Base-by-base conservation (phyloP, 257 asterid genomes). In the Fraxinus quadrangulata region DNA sequence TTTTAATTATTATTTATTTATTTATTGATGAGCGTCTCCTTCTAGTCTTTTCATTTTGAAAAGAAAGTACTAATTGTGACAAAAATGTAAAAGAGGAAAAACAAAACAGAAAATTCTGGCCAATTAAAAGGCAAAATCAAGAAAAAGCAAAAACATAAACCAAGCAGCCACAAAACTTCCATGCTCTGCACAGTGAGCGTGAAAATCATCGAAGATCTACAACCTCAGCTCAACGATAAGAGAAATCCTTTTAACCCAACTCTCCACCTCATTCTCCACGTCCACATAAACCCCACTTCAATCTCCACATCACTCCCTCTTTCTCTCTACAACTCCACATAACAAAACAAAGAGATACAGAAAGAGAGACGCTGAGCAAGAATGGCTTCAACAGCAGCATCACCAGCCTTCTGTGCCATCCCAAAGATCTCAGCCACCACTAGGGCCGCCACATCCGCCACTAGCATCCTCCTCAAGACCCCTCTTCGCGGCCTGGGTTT, bases 171-270 rank as follows among this genome's bases (percentile, higher is more conserved):
- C 19, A 63, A 12, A 8, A 23, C 69, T 3, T 23, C 69, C 69
- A 63, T 63, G 36, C 3, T 61, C 2, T 67, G 23, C 26, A 76
- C 13, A 33, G 67, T 11, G 59, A 54, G 73, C 72, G 30, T 75
- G 82, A 80, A 77, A 85, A 82, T 66, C 79, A 81, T 82, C 71
- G 85, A 79, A 61, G 59, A 75, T 80, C 81, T 79, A 74, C 71
- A 81, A 85, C 90, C 90, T 77, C 89, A 75, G 75, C 81, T 72
- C 81, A 73, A 77, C 80, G 90, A 87, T 87, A 87, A 87, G 89
- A 83, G 82, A 71, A 84, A 82, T 84, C 81, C 47, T 45, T 19
- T 59, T 33, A 10, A 45, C 33, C 75, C 81, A 28, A 59, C n/a
- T 70, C 72, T 71, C 23, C 40, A 36, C 81, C 76, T 74, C 86